Base-by-base conservation (phyloP, 2,329 filamentous ascomycete species). In the Arthrobotrys megalospora region DNA sequence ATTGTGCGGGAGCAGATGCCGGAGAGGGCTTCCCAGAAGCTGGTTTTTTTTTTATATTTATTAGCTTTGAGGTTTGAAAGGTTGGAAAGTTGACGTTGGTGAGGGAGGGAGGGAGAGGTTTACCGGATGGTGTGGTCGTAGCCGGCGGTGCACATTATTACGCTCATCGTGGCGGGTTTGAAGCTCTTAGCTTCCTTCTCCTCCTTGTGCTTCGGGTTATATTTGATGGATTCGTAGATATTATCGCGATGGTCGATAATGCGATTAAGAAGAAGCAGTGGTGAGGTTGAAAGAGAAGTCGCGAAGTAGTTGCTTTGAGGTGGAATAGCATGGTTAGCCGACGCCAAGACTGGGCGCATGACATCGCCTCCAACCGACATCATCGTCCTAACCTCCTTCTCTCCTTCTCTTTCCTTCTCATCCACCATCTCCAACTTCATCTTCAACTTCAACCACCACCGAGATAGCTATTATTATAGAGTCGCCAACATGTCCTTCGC, bases 1-100 rank as follows among this genome's bases (percentile, higher is more conserved):
- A 99, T 98, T 21, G 96, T 99, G 80, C 96, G 93, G 48, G 94
- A 97, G 86, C 96, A 99, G 82, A 99, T 98, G 67, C 96, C 96
- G 10, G 94, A 97, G 70, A 99, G 89, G 0, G 96, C 96, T 85
- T 99, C 96, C 96, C 96, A 99, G 87, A 99, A 99, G 80, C 94
- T n/a, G n/a, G n/a, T n/a, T 96, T 55, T 24, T 16, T 32, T 36
- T 19, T 34, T 48, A 68, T 36, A 10, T 75, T 78, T 58, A 16
- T 58, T 21, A 36, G 32, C n/a, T 12, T 8, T 38, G 36, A 8
- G 36, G 2, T 38, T 38, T 10, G 3, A 8, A 10, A 6, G 36
- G 3, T 10, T 38, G 36, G 52, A 7, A 38, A 79, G 60, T 52
- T n/a, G n/a, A n/a, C n/a, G 58, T 48, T 63, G 64, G 28, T 36